phyloP scores from a whole-genome alignment of 2,329 filamentous ascomycete genomes.

The Alternaria alternata region DNA sequence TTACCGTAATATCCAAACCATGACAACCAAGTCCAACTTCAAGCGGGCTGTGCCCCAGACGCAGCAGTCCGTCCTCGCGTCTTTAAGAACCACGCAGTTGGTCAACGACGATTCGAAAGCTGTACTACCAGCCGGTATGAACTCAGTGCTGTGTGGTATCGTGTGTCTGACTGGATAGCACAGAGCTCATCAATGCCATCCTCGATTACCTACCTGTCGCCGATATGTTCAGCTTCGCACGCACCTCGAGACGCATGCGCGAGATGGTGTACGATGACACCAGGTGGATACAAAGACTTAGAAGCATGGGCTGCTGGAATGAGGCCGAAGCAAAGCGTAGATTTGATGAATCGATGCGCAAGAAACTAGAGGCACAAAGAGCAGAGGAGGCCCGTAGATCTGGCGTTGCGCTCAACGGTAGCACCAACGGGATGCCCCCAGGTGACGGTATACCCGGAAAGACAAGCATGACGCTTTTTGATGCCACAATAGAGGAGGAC shows the following conservation, averaged over 20 bases:
- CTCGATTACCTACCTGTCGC: conserved; percentile 87
- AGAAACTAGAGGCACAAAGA: conserved; percentile 65
- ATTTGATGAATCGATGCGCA: conserved; percentile 73
- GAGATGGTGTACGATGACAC: conserved; percentile 99
- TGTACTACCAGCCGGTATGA: conserved; percentile 78
- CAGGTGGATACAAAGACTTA: conserved; percentile 87
- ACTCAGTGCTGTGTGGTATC: not conserved
- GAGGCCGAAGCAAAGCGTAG: conserved; percentile 82
- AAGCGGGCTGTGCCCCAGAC: conserved; percentile 53
- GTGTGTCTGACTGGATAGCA: conserved; percentile 3
- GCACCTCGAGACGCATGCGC: conserved; percentile 82
- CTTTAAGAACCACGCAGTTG: conserved; percentile 82
- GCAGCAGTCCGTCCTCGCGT: conserved; percentile 68
- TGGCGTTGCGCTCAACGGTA: conserved; percentile 45
- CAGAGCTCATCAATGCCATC: conserved; percentile 87
- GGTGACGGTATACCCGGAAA: conserved; percentile 43
- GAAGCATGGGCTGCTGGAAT: conserved; percentile 91
- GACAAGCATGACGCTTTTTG: conserved; percentile 72
- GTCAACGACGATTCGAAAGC: conserved; percentile 79
- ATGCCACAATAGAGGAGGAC: conserved; percentile 74
- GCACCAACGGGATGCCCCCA: conserved; percentile 48
- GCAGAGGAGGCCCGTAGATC: conserved; percentile 52
- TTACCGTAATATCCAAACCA: conserved; percentile 12
- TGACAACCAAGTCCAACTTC: conserved; percentile 58
- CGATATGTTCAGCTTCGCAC: conserved; percentile 86